Base-by-base conservation (phyloP, 2,329 filamentous ascomycete species). In the Ascocoryne sarcoides region DNA sequence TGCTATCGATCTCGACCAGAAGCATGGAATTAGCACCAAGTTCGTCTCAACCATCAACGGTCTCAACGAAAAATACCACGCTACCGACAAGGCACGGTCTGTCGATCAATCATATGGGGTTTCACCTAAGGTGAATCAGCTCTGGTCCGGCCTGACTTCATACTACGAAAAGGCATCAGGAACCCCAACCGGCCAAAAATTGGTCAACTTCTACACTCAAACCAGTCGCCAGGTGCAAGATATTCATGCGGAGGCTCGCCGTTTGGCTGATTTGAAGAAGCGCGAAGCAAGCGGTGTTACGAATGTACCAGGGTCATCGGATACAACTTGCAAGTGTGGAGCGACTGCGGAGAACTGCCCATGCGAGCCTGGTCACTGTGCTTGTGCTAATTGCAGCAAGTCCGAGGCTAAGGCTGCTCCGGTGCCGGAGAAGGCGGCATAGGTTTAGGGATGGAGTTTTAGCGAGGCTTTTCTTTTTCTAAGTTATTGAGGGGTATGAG, bases 121-220 rank as follows among this genome's bases (percentile, higher is more conserved):
- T 58, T 76, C 76, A 40, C 72, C 80, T 53, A 84, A 82, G 58
- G 87, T 85, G 48, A 76, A 70, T 58, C 73, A 66, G 44, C 60
- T 81, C 44, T 66, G 75, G 44, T 75, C 72, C 45, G 84, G 86
- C 23, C 62, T 96, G 46, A 71, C 71, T 62, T 87, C 82, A 10
- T 98, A 96, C 75, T 96, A 95, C 60, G 90, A 96, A 67, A 93
- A 93, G 74, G 90, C 90, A 2, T 70, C 81, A 42, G 82, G 74
- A 60, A 93, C 88, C 0, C 87, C 88, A 8, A 94, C 88, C 1
- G 92, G 92, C 53, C 79, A 89, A 70, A 87, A 83, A 66, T 68
- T 98, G 46, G 83, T 85, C 53, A 71, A 81, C 48, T 98, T 98
- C 68, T 98, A 98, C 67, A 74, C 80, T 5, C 72, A 86, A 53